Evolutionary conservation across 495 filamentous ascomycete genomes (phyloP), one percentile per base, ranked within the genome.

Genomic region (Aspergillus incahuasiensis): DNA sequence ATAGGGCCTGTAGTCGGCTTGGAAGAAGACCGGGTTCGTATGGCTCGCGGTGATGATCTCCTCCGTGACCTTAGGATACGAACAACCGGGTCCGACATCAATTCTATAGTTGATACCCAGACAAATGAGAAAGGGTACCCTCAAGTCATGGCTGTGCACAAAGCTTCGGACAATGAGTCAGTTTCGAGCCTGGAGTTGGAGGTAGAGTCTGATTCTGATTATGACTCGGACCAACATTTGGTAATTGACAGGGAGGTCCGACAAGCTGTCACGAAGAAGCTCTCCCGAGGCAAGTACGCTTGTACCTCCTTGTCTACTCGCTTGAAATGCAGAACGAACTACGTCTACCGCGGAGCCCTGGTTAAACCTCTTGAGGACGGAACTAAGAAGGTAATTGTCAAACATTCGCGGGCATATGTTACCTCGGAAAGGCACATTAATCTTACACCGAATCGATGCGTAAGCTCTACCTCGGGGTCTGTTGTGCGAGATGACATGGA

Each of bases 311-410:
- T 85, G 5, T 65, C 57, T 3, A 28, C 3, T 1, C 64, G 63
- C 2, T 65, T 85, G 16, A 82, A 82, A 5, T 82, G 83, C 13
- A 80, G 74, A 1, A 79, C 79, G 48, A 86, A 86, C 58, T 86
- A 80, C 56, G 77, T 81, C 48, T 86, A 83, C 62, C 75, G 78
- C 28, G 83, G 79, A n/a, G 63, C 41, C 24, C 69, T 80, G 4
- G 35, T 54, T 5, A 61, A 60, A 5, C 68, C 75, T 8, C 58
- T 64, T 11, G 12, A 48, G 1, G 49, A 59, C 55, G 55, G 55
- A 18, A 60, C 69, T 20, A 56, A 58, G 6, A 70, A 68, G 0
- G 74, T 85, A 19, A 67, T 81, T 32, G 67, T 86, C 54, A 86
- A 85, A 61, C 81, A 85, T 59, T 74, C 78, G 1, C 73, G 80